phyloP scores from a whole-genome alignment of 208 protist genomes.

The Herpetomonas samuelpessoai region DNA sequence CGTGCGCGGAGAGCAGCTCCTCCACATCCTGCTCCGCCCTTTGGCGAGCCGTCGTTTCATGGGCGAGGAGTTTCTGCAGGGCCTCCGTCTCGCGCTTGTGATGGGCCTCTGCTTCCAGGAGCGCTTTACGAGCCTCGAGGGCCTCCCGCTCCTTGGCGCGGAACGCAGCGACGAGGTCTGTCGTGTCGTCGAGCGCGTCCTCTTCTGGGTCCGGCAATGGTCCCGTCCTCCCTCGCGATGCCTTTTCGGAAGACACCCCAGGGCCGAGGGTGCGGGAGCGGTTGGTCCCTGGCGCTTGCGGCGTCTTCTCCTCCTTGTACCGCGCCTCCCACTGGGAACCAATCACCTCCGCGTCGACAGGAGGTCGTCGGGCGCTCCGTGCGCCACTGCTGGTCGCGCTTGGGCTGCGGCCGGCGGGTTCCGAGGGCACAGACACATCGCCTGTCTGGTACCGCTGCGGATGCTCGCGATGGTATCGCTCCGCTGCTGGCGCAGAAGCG shows the following conservation, averaged over 20 bases:
- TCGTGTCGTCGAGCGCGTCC: background rate
- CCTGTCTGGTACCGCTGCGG: no score
- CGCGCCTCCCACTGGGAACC: background rate
- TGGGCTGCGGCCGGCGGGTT: no score
- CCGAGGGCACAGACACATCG: no score
- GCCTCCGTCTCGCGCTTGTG: slow-evolving; percentile 20
- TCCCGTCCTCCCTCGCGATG: no score
- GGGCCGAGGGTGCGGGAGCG: background rate
- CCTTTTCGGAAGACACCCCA: no score
- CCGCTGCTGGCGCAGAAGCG: no score
- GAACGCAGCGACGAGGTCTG: slow-evolving; percentile 12
- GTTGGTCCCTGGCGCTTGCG: no score
- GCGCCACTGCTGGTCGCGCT: no score
- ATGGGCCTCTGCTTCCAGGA: slow-evolving; percentile 10
- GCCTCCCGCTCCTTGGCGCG: slow-evolving; percentile 20
- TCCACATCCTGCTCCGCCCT: slow-evolving; percentile 31
- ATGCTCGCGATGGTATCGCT: no score
- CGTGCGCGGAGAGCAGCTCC: slow-evolving; percentile 22
- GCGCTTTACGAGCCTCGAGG: background rate
- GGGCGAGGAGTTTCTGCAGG: slow-evolving; percentile 27
- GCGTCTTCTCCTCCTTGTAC: background rate
- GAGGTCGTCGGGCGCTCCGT: no score
- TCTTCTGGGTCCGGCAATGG: background rate
- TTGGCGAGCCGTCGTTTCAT: slow-evolving; percentile 14
- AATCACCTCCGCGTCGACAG: background rate